These are phyloP conservation scores for Artemisia princeps DNA, from an alignment of 140 eudicot genomes.

Conservation along the genomic window DNA sequence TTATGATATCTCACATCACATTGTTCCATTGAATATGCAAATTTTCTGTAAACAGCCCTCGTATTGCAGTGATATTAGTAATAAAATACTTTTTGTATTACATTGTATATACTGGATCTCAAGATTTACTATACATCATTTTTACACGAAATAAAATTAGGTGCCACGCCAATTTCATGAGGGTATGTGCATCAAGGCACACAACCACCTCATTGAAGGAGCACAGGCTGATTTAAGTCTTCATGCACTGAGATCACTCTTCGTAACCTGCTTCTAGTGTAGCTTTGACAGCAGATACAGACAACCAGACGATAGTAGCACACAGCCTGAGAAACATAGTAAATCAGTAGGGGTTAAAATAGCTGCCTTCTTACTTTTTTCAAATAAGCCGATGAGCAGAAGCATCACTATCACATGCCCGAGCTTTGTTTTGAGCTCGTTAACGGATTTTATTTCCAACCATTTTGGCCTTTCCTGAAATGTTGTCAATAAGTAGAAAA, in stretches of 20 bases:
- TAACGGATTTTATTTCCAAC: slow-evolving; percentile 85
- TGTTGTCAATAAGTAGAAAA: neutral
- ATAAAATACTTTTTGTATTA: neutral
- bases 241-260: neutral
- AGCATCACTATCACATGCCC: slow-evolving; percentile 99
- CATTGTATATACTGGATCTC: slow-evolving; percentile 4
- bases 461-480: slow-evolving; percentile 90
- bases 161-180: neutral
- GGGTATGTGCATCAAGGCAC: neutral
- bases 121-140: slow-evolving; percentile 23
- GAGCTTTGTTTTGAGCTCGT: slow-evolving; percentile 80
- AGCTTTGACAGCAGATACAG: slow-evolving; percentile 78
- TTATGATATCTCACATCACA: too few species aligned
- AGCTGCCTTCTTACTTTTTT: slow-evolving; percentile 73
- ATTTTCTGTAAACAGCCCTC: too few species aligned
- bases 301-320: slow-evolving; percentile 74
- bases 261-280: slow-evolving; percentile 23
- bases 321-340: slow-evolving; percentile 81
- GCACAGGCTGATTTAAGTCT: neutral
- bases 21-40: too few species aligned
- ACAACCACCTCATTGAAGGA: neutral
- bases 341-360: slow-evolving; percentile 60
- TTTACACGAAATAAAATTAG: slow-evolving; percentile 13
- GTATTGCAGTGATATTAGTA: neutral
- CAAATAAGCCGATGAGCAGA: slow-evolving; percentile 75